phyloP scores from a whole-genome alignment of 2,329 filamentous ascomycete species.

The Aspergillus puulaauensis region DNA sequence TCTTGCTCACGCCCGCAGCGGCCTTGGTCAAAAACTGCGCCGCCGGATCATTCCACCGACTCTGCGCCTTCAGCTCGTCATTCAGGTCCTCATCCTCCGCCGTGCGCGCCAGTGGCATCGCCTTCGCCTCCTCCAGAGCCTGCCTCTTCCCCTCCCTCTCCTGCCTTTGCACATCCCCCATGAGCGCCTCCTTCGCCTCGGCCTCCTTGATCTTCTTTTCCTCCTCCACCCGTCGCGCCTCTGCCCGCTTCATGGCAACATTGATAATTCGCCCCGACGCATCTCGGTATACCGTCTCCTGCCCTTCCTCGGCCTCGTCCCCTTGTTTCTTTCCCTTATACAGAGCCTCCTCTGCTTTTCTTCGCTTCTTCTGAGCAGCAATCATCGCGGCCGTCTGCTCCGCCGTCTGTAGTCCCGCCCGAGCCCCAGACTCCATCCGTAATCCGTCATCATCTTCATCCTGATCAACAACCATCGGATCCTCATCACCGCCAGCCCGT shows the following conservation, averaged over 20 bases:
- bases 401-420: conserved; percentile 83
- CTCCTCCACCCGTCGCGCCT: conserved; percentile 76
- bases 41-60: conserved; percentile 94
- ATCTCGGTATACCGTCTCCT: conserved; percentile 92
- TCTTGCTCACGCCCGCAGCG: conserved; percentile 44
- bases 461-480: conserved; percentile 44
- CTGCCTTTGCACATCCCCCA: conserved; percentile 80
- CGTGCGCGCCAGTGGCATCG: conserved; percentile 74
- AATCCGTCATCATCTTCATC: conserved; percentile 38
- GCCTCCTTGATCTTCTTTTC: conserved; percentile 65
- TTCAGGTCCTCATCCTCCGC: conserved; percentile 89
- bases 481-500: conserved; percentile 52
- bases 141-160: conserved; percentile 65
- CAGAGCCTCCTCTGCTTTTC: conserved; percentile 46
- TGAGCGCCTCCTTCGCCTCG: conserved; percentile 67
- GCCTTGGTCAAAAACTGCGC: conserved; percentile 68
- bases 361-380: conserved; percentile 60
- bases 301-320: conserved; percentile 45
- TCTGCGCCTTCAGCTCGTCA: conserved; percentile 70
- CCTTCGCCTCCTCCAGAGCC: conserved; percentile 74
- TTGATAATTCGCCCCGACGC: conserved; percentile 94
- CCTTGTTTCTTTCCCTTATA: conserved; percentile 40
- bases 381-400: conserved; percentile 72
- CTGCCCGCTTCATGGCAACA: conserved; percentile 83
- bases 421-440: conserved; percentile 85